These are phyloP conservation scores for Fomitopsis pulvina DNA, from an alignment of 768 basidiomycete species.

Conservation along the genomic window DNA sequence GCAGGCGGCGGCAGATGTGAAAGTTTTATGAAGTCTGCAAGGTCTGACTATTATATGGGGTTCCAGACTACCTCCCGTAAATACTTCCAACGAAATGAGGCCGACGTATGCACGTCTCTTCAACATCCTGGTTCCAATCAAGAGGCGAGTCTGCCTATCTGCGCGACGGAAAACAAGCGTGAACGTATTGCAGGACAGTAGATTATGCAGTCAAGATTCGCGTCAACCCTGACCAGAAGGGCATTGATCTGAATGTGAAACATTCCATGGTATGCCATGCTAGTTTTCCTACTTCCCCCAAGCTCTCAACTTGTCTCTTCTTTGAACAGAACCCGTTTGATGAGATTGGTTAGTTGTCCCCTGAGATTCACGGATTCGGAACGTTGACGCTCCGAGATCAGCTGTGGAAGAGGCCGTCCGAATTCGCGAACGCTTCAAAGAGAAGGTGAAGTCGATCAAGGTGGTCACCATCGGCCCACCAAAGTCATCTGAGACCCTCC, in stretches of 20 bases:
- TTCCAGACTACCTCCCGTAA: not conserved
- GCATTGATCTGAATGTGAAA: constrained; percentile 95
- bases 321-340: constrained; percentile 87
- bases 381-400: constrained; percentile 23
- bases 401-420: constrained; percentile 97
- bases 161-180: constrained; percentile 2
- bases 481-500: constrained; percentile 83
- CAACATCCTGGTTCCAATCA: constrained; percentile 91
- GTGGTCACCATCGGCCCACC: constrained; percentile 93
- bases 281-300: not conserved
- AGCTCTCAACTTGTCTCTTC: not conserved
- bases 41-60: too few species aligned
- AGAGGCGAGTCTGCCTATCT: constrained; percentile 47
- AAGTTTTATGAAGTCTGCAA: too few species aligned
- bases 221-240: constrained; percentile 91
- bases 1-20: too few species aligned
- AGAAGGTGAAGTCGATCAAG: constrained; percentile 76
- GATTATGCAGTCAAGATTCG: constrained; percentile 99
- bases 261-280: constrained; percentile 79
- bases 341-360: constrained; percentile 72
- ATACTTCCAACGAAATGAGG: constrained; percentile 43
- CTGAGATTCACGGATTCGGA: not conserved
- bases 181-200: constrained; percentile 55
- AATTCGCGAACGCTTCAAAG: constrained; percentile 79
- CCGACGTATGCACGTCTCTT: constrained; percentile 66